These are phyloP conservation scores for Tritrichomonas foetus DNA, from an alignment of 208 protist species.

Conservation along the genomic window DNA sequence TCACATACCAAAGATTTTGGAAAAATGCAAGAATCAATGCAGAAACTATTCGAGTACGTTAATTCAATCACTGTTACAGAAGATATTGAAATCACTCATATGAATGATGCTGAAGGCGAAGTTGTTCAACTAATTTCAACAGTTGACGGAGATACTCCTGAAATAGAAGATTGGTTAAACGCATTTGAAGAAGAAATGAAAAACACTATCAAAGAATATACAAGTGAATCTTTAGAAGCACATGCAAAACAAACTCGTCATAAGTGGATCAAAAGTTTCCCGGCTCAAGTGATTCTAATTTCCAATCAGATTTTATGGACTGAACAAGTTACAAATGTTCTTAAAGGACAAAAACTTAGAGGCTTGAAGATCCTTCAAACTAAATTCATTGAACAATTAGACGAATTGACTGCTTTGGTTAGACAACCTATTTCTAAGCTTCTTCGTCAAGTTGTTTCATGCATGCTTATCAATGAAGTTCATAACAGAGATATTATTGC, in stretches of 20 bases:
- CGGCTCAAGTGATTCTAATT: constrained; percentile 78
- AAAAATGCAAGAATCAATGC: constrained; percentile 4
- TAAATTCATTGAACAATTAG: constrained; percentile 56
- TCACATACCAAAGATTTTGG: constrained; percentile 54
- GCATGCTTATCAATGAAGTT: constrained; percentile 57
- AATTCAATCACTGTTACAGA: constrained; percentile 1
- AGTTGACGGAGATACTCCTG: constrained; percentile 76
- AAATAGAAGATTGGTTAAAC: constrained; percentile 92
- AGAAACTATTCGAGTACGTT: constrained; percentile 30
- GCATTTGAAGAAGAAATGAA: constrained; percentile 72
- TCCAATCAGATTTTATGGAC: constrained; percentile 83
- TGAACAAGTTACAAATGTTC: constrained; percentile 72
- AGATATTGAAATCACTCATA: constrained; percentile 77
- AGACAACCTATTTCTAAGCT: background rate
- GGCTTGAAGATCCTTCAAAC: background rate
- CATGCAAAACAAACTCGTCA: constrained; percentile 61
- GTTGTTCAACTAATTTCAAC: constrained; percentile 77
- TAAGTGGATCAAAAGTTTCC: constrained; percentile 80
- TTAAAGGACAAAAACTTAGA: constrained; percentile 50
- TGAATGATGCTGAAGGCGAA: constrained; percentile 86
- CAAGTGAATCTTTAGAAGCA: background rate
- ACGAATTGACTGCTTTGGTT: background rate
- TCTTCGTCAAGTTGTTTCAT: constrained; percentile 39
- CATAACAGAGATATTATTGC: constrained; percentile 84
- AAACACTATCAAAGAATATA: background rate